These are phyloP conservation scores for Trichophyton schoenleinii DNA, from an alignment of 2,329 filamentous ascomycete genomes.

Conservation along the genomic window DNA sequence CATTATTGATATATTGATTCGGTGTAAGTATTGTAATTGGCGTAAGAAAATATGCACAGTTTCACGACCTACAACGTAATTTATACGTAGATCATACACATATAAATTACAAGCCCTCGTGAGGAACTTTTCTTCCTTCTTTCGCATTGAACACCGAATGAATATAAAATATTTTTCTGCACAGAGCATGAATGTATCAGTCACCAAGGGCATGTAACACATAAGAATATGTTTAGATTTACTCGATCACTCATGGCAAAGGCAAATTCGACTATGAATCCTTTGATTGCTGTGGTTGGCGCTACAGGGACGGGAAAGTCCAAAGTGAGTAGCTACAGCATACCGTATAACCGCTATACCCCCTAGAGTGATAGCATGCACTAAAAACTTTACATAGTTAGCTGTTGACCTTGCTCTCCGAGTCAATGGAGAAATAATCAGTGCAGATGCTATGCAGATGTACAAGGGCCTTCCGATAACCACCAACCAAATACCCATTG, in stretches of 20 bases:
- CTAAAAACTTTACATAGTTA: constrained; percentile 44
- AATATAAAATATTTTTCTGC: no score
- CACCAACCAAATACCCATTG: constrained; percentile 74
- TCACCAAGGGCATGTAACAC: neutral
- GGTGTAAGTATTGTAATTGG: no score
- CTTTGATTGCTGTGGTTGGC: constrained; percentile 70
- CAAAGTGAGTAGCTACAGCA: constrained; percentile 45
- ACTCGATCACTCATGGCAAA: constrained; percentile 9
- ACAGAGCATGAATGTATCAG: no score
- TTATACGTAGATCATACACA: neutral
- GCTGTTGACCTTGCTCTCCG: constrained; percentile 73
- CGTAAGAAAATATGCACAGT: neutral
- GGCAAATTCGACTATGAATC: constrained; percentile 28
- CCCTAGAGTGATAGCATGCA: neutral
- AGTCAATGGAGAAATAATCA: constrained; percentile 89
- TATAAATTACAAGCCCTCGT: neutral
- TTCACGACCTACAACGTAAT: neutral
- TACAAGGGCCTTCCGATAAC: constrained; percentile 86
- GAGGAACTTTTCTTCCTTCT: neutral
- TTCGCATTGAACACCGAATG: no score
- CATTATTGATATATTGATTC: no score
- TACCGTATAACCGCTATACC: neutral
- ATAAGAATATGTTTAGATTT: neutral
- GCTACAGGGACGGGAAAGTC: constrained; percentile 91
- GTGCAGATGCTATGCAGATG: constrained; percentile 96